Conservation (phyloP, 2,329 filamentous ascomycete genomes). For the Penicillium sp. region DNA sequence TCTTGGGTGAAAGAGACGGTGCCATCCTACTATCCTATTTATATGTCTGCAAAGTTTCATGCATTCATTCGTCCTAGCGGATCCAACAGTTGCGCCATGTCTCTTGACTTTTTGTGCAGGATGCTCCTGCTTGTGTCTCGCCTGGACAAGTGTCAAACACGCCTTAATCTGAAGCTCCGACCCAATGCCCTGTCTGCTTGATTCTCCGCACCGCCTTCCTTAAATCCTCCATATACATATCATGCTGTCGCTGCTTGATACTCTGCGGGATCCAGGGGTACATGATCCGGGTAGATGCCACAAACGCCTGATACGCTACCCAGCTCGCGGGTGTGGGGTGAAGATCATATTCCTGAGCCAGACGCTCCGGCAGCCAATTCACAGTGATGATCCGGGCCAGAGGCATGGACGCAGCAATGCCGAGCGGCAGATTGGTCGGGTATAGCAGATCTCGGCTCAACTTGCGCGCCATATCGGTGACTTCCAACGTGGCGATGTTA, state of each 20-base stretch:
- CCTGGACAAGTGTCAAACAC: neutral
- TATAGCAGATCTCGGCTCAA: conserved; percentile 19
- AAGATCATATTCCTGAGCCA: conserved; percentile 18
- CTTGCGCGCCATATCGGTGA: conserved; percentile 33
- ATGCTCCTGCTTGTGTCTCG: too few species aligned
- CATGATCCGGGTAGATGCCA: conserved; percentile 9
- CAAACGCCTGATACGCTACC: conserved; percentile 11
- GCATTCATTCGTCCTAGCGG: too few species aligned
- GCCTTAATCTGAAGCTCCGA: neutral
- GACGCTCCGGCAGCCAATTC: neutral
- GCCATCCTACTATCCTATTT: too few species aligned
- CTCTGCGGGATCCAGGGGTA: conserved; percentile 11
- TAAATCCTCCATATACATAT: conserved; percentile 18
- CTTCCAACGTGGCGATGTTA: conserved; percentile 28
- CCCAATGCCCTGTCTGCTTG: conserved; percentile 9
- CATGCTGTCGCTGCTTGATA: conserved; percentile 10
- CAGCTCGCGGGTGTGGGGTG: conserved; percentile 9
- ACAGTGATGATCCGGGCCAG: neutral
- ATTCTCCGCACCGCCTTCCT: conserved; percentile 15
- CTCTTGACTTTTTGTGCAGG: too few species aligned
- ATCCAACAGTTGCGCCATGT: too few species aligned
- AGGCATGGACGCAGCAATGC: neutral
- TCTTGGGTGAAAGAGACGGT: too few species aligned
- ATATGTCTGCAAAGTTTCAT: too few species aligned
- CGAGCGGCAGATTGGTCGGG: conserved; percentile 5